Evolutionary conservation across 225 moss, liverwort and hornwort species (phyloP).

Genomic region (Marchantia polymorpha): DNA sequence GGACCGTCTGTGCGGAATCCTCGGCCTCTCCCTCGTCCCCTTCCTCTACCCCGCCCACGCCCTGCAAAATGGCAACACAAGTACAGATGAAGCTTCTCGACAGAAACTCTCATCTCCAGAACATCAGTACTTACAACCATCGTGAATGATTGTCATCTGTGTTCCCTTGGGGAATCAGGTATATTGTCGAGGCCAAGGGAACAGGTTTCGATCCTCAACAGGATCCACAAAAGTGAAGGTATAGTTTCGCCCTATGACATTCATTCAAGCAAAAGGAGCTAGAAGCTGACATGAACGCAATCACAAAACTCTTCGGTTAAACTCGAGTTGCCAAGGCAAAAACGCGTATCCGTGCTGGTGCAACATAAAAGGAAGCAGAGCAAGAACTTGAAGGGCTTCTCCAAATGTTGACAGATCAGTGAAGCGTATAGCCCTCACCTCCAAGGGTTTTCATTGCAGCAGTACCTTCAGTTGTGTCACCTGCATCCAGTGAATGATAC

Average conservation of each 20-base stretch:
- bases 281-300: neutral
- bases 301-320: too few relatives aligned
- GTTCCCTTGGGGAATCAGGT: neutral
- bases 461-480: constrained; percentile 28
- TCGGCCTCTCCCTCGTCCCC: constrained; percentile 92
- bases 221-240: neutral
- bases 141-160: neutral
- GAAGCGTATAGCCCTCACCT: constrained; percentile 13
- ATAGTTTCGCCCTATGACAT: neutral
- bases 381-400: neutral
- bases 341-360: neutral
- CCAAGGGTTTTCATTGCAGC: constrained; percentile 28
- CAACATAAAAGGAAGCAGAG: neutral
- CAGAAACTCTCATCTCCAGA: constrained; percentile 11
- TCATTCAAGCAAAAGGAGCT: neutral
- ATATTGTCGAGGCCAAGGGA: too few relatives aligned
- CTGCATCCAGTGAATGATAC: neutral
- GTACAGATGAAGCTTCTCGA: constrained; percentile 15
- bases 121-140: neutral
- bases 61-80: constrained; percentile 52
- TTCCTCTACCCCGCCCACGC: constrained; percentile 89
- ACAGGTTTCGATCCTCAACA: neutral
- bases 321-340: too few relatives aligned
- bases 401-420: neutral
- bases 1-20: constrained; percentile 80